Evolutionary conservation across 805 yeast species (phyloP).

Genomic region (Tetrapisispora nanseiensis): DNA sequence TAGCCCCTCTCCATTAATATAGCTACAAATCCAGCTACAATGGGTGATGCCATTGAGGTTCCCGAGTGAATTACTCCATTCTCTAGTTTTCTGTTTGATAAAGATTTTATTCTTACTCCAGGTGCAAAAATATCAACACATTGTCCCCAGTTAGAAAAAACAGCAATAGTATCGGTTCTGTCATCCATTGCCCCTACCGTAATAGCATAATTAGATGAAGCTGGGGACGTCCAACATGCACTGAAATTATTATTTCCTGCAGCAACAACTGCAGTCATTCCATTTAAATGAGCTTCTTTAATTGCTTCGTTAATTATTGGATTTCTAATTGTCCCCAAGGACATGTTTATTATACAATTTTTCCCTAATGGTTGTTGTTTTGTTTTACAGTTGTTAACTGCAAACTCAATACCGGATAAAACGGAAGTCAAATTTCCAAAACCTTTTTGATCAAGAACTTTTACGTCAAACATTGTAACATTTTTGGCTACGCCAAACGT

Average conservation of each 20-base stretch:
- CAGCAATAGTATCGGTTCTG: slow-evolving; percentile 55
- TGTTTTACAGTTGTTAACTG: slow-evolving; percentile 45
- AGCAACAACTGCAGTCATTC: slow-evolving; percentile 65
- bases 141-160: slow-evolving; percentile 83
- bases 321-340: slow-evolving; percentile 68
- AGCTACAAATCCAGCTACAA: slow-evolving; percentile 58
- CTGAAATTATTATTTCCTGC: slow-evolving; percentile 78
- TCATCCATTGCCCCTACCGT: slow-evolving; percentile 90
- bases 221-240: slow-evolving; percentile 84
- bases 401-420: slow-evolving; percentile 55
- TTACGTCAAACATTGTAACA: slow-evolving; percentile 54
- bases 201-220: slow-evolving; percentile 61
- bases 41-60: slow-evolving; percentile 76
- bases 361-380: slow-evolving; percentile 12
- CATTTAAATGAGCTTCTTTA: slow-evolving; percentile 62
- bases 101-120: slow-evolving; percentile 60
- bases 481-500: slow-evolving; percentile 76
- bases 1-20: slow-evolving; percentile 45
- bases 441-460: slow-evolving; percentile 59
- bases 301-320: slow-evolving; percentile 64
- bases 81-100: slow-evolving; percentile 29
- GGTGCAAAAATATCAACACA: slow-evolving; percentile 84
- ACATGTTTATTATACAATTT: slow-evolving; percentile 64
- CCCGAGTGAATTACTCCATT: slow-evolving; percentile 42
- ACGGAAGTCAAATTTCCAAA: slow-evolving; percentile 61